Conservation (phyloP, 108 stramenopile genomes). For the Craspedostauros australis region DNA sequence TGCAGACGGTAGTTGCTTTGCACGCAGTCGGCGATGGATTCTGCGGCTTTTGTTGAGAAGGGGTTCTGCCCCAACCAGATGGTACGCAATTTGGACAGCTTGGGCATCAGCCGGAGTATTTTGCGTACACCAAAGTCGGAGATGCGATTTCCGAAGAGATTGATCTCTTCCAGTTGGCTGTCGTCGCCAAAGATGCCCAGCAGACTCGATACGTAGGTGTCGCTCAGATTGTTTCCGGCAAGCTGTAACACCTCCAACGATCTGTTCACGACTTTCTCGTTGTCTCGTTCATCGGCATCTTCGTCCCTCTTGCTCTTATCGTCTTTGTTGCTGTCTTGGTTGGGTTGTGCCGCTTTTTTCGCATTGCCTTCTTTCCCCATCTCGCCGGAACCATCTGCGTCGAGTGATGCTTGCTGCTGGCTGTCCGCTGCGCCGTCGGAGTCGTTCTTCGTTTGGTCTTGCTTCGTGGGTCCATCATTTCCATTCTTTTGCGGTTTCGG, state of each 20-base stretch:
- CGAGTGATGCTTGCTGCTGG: not conserved
- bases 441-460: not conserved
- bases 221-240: conserved; percentile 18
- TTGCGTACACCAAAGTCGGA: conserved; percentile 6
- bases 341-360: not conserved
- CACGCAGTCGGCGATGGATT: conserved; percentile 1
- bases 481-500: conserved; percentile 8
- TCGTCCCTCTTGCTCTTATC: not conserved
- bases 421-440: not conserved
- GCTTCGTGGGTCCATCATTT: not conserved
- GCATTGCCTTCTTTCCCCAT: not conserved
- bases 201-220: conserved; percentile 12
- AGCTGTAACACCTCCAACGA: conserved; percentile 16
- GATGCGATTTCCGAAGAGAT: conserved; percentile 25
- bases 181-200: conserved; percentile 13
- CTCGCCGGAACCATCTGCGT: not conserved
- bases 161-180: conserved; percentile 17
- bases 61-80: conserved; percentile 16
- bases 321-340: not conserved
- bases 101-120: conserved; percentile 3
- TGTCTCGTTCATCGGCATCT: conserved; percentile 2
- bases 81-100: conserved; percentile 5
- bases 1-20: conserved; percentile 5
- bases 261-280: conserved; percentile 1
- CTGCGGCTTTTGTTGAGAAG: conserved; percentile 1